These are phyloP conservation scores for Mimosa pudica DNA, from an alignment of 306 rosid genomes.

Conservation along the genomic window DNA sequence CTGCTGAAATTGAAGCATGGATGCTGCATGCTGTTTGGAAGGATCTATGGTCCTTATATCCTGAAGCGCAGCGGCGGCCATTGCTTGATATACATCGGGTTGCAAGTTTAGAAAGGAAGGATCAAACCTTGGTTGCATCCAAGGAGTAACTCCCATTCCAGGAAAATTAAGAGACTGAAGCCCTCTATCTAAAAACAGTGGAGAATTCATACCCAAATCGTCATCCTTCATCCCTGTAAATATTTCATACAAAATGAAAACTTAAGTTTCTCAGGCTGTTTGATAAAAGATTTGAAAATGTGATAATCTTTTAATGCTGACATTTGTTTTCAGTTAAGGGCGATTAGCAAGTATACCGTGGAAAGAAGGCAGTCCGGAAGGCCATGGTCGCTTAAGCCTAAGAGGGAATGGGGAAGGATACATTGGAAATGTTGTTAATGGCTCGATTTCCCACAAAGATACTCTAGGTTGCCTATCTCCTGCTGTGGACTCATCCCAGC, in stretches of 20 bases:
- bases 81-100: conserved; percentile 85
- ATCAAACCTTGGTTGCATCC: conserved; percentile 93
- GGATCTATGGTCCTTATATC: conserved; percentile 82
- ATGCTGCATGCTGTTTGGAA: conserved; percentile 61
- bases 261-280: neutral
- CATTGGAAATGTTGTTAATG: conserved; percentile 96
- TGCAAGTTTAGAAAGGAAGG: conserved; percentile 78
- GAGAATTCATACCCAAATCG: conserved; percentile 75
- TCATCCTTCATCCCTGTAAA: conserved; percentile 84
- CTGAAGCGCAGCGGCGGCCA: conserved; percentile 92
- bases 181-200: conserved; percentile 87
- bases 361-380: conserved; percentile 81
- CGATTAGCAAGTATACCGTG: conserved; percentile 58
- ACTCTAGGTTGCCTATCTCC: conserved; percentile 99
- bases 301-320: neutral
- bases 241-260: conserved; percentile 23
- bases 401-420: conserved; percentile 94
- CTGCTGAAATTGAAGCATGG: conserved; percentile 84
- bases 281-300: neutral
- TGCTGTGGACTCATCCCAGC: conserved; percentile 99
- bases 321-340: neutral
- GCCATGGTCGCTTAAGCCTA: conserved; percentile 96
- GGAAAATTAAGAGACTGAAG: conserved; percentile 75
- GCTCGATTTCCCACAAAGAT: conserved; percentile 96
- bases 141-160: conserved; percentile 82